These are phyloP conservation scores for Pleurotus platypus DNA, from an alignment of 768 basidiomycete species.

Conservation along the genomic window DNA sequence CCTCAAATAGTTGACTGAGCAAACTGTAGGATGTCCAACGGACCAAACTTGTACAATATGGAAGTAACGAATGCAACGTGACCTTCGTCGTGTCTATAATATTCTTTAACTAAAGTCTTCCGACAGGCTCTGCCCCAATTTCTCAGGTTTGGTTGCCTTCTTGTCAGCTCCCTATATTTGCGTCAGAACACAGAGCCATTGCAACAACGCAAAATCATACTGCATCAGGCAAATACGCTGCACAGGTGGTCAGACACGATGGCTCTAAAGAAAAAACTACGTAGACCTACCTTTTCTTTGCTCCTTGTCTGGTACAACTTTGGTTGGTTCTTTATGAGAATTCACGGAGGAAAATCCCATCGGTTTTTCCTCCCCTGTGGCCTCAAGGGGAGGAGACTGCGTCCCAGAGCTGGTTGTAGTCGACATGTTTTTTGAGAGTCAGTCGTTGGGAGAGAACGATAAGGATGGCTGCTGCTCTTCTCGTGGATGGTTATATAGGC, in stretches of 20 bases:
- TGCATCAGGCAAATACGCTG: background rate
- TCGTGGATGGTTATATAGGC: too few species aligned
- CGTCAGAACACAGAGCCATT: too few species aligned
- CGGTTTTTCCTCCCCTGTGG: conserved; percentile 40
- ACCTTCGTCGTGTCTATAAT: too few species aligned
- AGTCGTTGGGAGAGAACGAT: background rate
- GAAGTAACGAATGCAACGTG: too few species aligned
- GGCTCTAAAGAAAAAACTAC: background rate
- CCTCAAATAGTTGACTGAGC: conserved; percentile 31
- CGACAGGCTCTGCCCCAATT: conserved; percentile 12
- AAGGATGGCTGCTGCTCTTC: too few species aligned
- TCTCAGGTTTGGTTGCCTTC: background rate
- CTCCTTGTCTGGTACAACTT: conserved; percentile 32
- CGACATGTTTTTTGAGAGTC: background rate
- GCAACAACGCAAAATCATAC: background rate
- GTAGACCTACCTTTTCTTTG: conserved; percentile 39
- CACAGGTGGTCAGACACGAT: background rate
- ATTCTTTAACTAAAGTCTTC: conserved; percentile 11
- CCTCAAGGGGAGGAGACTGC: conserved; percentile 53
- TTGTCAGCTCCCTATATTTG: too few species aligned
- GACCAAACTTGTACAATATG: too few species aligned
- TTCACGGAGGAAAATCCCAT: conserved; percentile 45
- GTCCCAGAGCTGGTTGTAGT: conserved; percentile 31
- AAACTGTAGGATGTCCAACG: background rate
- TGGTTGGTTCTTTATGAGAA: conserved; percentile 19